Evolutionary conservation across 2,329 filamentous ascomycete species (phyloP).

Genomic region (Fusarium sp.): DNA sequence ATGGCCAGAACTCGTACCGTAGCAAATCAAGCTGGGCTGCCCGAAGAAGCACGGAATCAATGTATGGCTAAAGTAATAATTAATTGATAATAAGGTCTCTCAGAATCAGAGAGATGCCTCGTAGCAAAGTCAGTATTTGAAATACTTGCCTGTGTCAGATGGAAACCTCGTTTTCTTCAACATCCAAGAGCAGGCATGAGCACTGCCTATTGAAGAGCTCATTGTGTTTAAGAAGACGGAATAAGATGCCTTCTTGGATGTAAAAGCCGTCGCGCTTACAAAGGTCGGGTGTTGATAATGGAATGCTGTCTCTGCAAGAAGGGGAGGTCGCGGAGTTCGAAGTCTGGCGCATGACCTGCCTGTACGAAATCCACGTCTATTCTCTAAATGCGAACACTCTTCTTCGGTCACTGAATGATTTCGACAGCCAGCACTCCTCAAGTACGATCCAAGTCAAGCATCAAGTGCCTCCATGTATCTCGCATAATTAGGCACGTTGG

Average conservation of each 20-base stretch:
- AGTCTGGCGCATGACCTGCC: background rate
- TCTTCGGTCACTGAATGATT: slow-evolving; percentile 17
- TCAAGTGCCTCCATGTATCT: slow-evolving; percentile 12
- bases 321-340: too few relatives aligned
- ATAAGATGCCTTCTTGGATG: background rate
- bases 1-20: background rate
- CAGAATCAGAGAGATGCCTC: background rate
- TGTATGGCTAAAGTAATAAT: background rate
- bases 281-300: background rate
- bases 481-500: background rate
- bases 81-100: background rate
- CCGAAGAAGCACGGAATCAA: background rate
- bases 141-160: background rate
- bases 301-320: background rate
- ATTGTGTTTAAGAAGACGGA: background rate
- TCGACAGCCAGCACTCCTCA: slow-evolving; percentile 17
- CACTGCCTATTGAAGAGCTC: background rate
- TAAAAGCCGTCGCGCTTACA: background rate
- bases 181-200: background rate
- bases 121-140: background rate
- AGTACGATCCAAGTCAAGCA: slow-evolving; percentile 16
- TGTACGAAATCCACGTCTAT: slow-evolving; percentile 17
- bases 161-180: background rate
- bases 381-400: slow-evolving; percentile 14
- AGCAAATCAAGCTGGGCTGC: background rate